phyloP scores from a whole-genome alignment of 305 asterid species.

The Nicotiana rustica region DNA sequence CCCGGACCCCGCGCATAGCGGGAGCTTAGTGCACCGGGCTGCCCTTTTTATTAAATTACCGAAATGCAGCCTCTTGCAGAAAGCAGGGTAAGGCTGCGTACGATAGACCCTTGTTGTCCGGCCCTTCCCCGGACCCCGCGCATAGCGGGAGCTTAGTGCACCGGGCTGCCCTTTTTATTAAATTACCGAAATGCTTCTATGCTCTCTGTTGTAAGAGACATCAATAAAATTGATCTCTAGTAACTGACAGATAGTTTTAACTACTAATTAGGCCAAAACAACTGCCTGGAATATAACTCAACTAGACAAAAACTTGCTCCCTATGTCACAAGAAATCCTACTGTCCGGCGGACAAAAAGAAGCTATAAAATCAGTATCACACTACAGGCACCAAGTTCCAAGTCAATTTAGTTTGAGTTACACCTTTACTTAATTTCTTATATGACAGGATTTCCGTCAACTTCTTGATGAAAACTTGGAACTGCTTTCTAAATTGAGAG shows the following conservation, averaged over 20 bases:
- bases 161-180: background rate
- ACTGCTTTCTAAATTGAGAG: slow-evolving; percentile 73
- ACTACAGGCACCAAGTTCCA: slow-evolving; percentile 7
- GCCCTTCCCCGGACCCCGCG: too few species aligned
- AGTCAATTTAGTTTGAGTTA: slow-evolving; percentile 22
- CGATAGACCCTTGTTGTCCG: too few species aligned
- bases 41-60: background rate
- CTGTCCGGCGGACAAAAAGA: background rate
- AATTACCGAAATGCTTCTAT: slow-evolving; percentile 12
- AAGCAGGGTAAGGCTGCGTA: too few species aligned
- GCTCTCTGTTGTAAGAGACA: background rate
- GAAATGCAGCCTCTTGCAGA: too few species aligned
- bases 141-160: too few species aligned
- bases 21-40: too few species aligned
- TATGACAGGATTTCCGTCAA: slow-evolving; percentile 67
- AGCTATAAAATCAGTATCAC: slow-evolving; percentile 2
- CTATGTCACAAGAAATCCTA: background rate
- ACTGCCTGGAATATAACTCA: background rate
- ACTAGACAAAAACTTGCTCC: slow-evolving; percentile 22
- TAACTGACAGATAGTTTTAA: slow-evolving; percentile 25
- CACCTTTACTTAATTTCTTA: slow-evolving; percentile 36
- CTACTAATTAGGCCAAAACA: slow-evolving; percentile 6
- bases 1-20: too few species aligned
- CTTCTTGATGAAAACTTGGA: slow-evolving; percentile 80
- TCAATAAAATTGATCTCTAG: slow-evolving; percentile 25